Base-by-base conservation (phyloP, 2,329 filamentous ascomycete genomes). In the Diaporthe sp. region DNA sequence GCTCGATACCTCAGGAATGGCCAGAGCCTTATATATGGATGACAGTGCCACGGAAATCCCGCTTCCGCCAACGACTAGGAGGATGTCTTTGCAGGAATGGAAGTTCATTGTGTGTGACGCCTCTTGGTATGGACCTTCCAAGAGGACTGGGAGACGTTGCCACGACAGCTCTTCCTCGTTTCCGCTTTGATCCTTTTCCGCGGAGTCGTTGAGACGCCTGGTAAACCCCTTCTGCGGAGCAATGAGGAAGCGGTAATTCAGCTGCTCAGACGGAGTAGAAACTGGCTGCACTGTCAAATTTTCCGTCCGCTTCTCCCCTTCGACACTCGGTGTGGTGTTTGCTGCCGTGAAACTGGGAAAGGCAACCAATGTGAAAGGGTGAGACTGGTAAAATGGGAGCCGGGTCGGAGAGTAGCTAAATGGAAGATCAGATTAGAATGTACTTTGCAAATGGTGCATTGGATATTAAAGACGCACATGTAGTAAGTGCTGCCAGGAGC, bases 161-260 rank as follows among this genome's bases (percentile, higher is more conserved):
- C n/a, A 28, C 34, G 34, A 13, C 9, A 25, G 13, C 10, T 55
- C 46, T 49, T 19, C 44, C 3, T 25, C 37, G 10, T 42, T 22
- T 3, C 4, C 22, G 2, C 6, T 73, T n/a, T 22, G 5, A 3
- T 28, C n/a, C 22, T 44, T 53, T 5, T 22, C 60, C 7, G 25
- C 2, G 6, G 19, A 37, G 8, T 37, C 17, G 6, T 37, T 42
- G 10, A 73, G 10, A 12, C 22, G n/a, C 5, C 19, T 19, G 4
- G 72, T 73, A 7, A 73, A 73, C 1, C 58, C 72, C 25, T 57
- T 65, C 37, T 44, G 44, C 3, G 72, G 72, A 13, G 37, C 25
- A 19, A 73, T 73, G 19, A 73, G 49, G 53, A 73, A 73, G 58
- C 46, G 60, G n/a, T 68, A 67, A 4, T n/a, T 53, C 49, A 68